These are phyloP conservation scores for Mortierella claussenii DNA, from an alignment of 192 early-diverging fungal genomes.

Conservation along the genomic window DNA sequence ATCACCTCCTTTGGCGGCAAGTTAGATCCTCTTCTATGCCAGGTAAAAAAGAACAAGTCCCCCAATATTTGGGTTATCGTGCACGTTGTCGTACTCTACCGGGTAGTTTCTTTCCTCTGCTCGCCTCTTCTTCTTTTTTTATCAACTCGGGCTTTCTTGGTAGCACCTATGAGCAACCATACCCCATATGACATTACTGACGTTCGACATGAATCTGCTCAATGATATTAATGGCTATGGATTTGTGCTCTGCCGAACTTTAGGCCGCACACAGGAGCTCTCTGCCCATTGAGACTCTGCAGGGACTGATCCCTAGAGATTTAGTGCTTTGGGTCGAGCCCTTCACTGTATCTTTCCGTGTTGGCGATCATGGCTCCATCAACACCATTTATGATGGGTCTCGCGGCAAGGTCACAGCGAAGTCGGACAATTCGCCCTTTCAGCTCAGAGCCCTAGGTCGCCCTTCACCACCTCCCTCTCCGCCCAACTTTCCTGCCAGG, in stretches of 20 bases:
- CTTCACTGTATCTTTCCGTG: constrained; percentile 72
- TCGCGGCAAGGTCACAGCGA: constrained; percentile 49
- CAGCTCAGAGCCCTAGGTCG: constrained; percentile 7
- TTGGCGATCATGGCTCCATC: constrained; percentile 73
- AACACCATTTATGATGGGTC: constrained; percentile 70
- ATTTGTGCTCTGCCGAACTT: no score
- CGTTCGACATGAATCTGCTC: no score
- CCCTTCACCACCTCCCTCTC: constrained; percentile 13
- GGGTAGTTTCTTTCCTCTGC: background rate
- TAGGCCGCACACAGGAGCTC: constrained; percentile 30
- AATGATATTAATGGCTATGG: no score
- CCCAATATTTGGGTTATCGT: background rate
- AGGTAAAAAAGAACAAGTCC: constrained; percentile 39
- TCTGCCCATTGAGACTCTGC: constrained; percentile 21
- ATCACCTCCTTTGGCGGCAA: constrained; percentile 73
- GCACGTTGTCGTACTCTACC: background rate
- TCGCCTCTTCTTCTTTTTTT: background rate
- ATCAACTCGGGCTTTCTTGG: no score
- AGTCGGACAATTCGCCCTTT: constrained; percentile 7
- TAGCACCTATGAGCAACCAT: no score
- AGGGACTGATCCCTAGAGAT: constrained; percentile 65
- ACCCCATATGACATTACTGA: no score
- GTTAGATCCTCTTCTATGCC: constrained; percentile 68
- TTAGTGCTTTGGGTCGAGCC: constrained; percentile 78
- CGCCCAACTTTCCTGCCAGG: constrained; percentile 16